A percentile compares a stretch with the other conserved stretches of the same genome.
These are phyloP conservation scores for Coemansia sp. DNA, from an alignment of 192 early-diverging fungal genomes.

Conservation along the genomic window DNA sequence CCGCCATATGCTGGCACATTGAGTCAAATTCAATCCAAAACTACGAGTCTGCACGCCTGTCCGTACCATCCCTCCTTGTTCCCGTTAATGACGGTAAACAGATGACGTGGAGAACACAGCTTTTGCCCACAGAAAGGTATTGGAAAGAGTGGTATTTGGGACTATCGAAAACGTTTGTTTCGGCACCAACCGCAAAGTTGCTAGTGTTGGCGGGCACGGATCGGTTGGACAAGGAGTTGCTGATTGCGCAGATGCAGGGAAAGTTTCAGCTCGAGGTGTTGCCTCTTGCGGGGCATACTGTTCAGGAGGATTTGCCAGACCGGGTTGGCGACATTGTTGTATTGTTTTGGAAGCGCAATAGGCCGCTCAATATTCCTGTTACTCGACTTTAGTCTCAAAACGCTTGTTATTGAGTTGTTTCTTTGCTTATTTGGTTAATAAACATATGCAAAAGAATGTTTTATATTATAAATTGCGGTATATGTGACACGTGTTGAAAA, in stretches of 20 bases:
- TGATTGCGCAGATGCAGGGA: slow-evolving; percentile 82
- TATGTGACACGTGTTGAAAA: too few species aligned
- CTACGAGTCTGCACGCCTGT: slow-evolving; percentile 64
- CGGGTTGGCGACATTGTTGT: slow-evolving; percentile 57
- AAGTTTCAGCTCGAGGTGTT: slow-evolving; percentile 74
- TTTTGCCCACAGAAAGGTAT: slow-evolving; percentile 61
- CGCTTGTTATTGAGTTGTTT: neutral
- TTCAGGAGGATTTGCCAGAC: slow-evolving; percentile 70
- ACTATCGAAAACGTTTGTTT: slow-evolving; percentile 68
- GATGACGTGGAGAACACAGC: slow-evolving; percentile 56
- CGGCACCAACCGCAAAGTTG: slow-evolving; percentile 58
- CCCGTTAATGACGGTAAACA: neutral
- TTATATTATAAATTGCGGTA: too few species aligned
- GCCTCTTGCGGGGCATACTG: slow-evolving; percentile 65
- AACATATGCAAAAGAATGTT: neutral
- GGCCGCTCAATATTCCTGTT: slow-evolving; percentile 50
- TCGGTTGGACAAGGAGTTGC: slow-evolving; percentile 70
- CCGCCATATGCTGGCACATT: slow-evolving; percentile 53
- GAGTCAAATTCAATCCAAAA: slow-evolving; percentile 64
- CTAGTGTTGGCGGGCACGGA: slow-evolving; percentile 72
- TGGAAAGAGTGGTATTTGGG: slow-evolving; percentile 66
- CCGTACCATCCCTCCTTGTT: slow-evolving; percentile 63
- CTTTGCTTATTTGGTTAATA: neutral
- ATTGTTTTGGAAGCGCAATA: slow-evolving; percentile 69
- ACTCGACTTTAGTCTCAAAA: neutral